Conservation (phyloP, 495 filamentous ascomycete genomes). For the Penicillium bovifimosum region DNA sequence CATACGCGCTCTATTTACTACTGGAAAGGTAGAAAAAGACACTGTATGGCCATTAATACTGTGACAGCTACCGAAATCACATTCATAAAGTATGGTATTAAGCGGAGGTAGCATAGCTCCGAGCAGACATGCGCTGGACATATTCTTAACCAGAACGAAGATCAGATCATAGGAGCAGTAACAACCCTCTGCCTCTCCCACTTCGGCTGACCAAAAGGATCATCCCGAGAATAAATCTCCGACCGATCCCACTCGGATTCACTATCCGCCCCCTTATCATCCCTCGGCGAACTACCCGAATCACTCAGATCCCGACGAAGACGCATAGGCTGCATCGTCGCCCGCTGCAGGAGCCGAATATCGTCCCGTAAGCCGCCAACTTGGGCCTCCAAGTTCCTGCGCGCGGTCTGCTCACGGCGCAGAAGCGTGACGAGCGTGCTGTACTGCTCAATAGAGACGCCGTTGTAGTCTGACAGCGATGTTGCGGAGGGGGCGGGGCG, state of each 20-base stretch:
- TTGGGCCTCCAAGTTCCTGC: conserved; percentile 48
- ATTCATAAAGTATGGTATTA: too few relatives aligned
- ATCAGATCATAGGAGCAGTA: conserved; percentile 22
- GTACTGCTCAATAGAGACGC: conserved; percentile 53
- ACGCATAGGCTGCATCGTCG: conserved; percentile 35
- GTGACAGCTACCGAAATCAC: too few relatives aligned
- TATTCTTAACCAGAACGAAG: too few relatives aligned
- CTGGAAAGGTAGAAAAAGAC: too few relatives aligned
- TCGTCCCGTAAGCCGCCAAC: conserved; percentile 48
- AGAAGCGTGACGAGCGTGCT: conserved; percentile 50
- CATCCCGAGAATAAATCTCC: conserved; percentile 9
- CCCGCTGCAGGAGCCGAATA: conserved; percentile 36
- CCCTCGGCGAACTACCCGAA: conserved; percentile 11
- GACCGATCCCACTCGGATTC: conserved; percentile 20
- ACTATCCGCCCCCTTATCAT: conserved; percentile 15
- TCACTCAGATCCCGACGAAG: conserved; percentile 23
- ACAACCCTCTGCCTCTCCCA: conserved; percentile 19
- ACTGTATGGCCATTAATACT: too few relatives aligned
- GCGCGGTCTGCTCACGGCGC: conserved; percentile 51
- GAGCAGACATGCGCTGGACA: too few relatives aligned
- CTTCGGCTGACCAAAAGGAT: conserved; percentile 19
- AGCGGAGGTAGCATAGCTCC: too few relatives aligned
- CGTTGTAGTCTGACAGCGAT: conserved; percentile 28
- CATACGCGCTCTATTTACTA: too few relatives aligned
- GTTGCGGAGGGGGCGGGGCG: conserved; percentile 30